These are phyloP conservation scores for Trifolium fragiferum DNA, from an alignment of 306 rosid genomes.

Conservation along the genomic window DNA sequence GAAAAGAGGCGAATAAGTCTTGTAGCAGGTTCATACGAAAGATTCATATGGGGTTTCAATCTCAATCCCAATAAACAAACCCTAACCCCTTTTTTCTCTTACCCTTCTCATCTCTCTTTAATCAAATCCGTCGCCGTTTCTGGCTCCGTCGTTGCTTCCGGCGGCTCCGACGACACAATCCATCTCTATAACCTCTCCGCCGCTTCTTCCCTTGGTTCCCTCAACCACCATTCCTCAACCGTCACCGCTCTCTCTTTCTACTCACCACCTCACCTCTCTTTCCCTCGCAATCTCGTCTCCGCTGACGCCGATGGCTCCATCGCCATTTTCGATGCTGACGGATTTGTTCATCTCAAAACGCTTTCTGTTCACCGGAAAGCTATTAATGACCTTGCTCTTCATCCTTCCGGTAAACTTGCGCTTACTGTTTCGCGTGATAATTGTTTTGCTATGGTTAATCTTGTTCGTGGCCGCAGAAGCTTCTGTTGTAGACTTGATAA, in stretches of 20 bases:
- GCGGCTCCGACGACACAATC: constrained; percentile 85
- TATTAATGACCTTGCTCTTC: constrained; percentile 79
- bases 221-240: constrained; percentile 72
- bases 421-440: constrained; percentile 74
- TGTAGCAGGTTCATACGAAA: constrained; percentile 90
- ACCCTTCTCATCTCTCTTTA: constrained; percentile 81
- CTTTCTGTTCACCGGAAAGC: constrained; percentile 63
- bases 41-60: constrained; percentile 89
- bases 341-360: constrained; percentile 79
- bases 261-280: constrained; percentile 63
- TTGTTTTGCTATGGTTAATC: constrained; percentile 82
- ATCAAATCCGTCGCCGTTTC: constrained; percentile 74
- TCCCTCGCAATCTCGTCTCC: constrained; percentile 91
- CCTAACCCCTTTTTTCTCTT: constrained; percentile 75
- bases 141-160: constrained; percentile 83
- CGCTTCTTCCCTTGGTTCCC: constrained; percentile 83
- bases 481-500: constrained; percentile 68
- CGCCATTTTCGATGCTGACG: constrained; percentile 78
- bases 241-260: constrained; percentile 81
- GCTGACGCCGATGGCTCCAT: constrained; percentile 75
- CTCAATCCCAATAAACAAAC: constrained; percentile 56
- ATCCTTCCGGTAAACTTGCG: constrained; percentile 82
- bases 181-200: constrained; percentile 81
- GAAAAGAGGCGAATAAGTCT: constrained; percentile 55
- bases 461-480: constrained; percentile 81